Percentiles rank a stretch among this genome's conserved stretches.
Evolutionary conservation across 306 rosid genomes (phyloP).

Genomic region (Inga oerstediana): DNA sequence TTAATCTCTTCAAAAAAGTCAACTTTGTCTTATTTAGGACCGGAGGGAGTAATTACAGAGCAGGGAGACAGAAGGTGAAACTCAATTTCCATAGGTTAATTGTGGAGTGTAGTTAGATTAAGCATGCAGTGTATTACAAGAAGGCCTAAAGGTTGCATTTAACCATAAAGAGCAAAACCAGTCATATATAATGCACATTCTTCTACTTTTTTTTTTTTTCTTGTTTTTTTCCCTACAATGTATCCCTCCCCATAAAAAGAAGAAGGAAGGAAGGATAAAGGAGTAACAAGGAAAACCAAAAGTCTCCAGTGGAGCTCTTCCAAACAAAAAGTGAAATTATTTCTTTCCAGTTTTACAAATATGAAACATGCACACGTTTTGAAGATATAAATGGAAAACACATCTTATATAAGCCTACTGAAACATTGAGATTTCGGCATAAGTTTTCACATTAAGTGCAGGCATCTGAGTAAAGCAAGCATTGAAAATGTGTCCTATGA

Average conservation of each 20-base stretch:
- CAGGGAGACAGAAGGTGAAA: conserved; percentile 2
- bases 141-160: conserved; percentile 14
- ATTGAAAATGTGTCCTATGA: too few species aligned
- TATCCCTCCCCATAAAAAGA: background rate
- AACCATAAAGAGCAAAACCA: conserved; percentile 8
- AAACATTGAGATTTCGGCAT: background rate
- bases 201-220: background rate
- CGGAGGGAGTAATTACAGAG: background rate
- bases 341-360: background rate
- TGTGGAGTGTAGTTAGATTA: background rate
- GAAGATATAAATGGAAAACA: background rate
- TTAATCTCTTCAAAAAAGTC: too few species aligned
- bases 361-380: background rate
- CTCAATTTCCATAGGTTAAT: conserved; percentile 9
- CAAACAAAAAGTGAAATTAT: background rate
- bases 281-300: background rate
- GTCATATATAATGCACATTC: background rate
- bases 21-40: too few species aligned
- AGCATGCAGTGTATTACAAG: background rate
- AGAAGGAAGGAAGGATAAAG: background rate
- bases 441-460: background rate
- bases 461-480: background rate
- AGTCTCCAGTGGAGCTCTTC: background rate
- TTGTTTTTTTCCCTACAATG: background rate
- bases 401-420: background rate